phyloP scores from a whole-genome alignment of 176 grass and related monocot genomes.

The Phragmites australis region DNA sequence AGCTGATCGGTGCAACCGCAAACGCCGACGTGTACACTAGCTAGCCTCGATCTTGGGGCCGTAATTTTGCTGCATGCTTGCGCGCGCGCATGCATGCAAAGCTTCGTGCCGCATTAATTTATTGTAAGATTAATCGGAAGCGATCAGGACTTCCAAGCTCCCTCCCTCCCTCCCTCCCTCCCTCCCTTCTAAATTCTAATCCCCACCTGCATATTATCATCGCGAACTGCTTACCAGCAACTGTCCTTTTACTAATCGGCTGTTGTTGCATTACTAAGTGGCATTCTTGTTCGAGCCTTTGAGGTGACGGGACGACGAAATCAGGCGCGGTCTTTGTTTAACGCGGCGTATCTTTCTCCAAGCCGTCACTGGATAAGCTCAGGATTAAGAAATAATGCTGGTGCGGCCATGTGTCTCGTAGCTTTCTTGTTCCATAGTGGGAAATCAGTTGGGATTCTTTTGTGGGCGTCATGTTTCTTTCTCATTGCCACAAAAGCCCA shows the following conservation, averaged over 20 bases:
- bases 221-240: neutral
- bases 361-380: neutral
- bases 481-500: too few species aligned
- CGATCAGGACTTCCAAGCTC: slow-evolving; percentile 23
- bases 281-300: neutral
- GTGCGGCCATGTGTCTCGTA: too few species aligned
- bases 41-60: neutral
- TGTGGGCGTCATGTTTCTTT: too few species aligned
- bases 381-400: too few species aligned
- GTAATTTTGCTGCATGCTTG: slow-evolving; percentile 43
- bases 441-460: too few species aligned
- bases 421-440: too few species aligned
- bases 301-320: neutral
- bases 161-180: too few species aligned
- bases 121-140: slow-evolving; percentile 43
- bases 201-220: slow-evolving; percentile 12
- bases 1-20: neutral
- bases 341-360: neutral
- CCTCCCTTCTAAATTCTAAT: neutral
- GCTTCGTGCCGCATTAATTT: slow-evolving; percentile 30
- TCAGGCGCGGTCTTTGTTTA: neutral
- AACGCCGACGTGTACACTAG: slow-evolving; percentile 14
- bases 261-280: neutral
- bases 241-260: neutral
- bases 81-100: slow-evolving; percentile 24